phyloP scores from a whole-genome alignment of 768 basidiomycete species.

The Boletellus emodensis region DNA sequence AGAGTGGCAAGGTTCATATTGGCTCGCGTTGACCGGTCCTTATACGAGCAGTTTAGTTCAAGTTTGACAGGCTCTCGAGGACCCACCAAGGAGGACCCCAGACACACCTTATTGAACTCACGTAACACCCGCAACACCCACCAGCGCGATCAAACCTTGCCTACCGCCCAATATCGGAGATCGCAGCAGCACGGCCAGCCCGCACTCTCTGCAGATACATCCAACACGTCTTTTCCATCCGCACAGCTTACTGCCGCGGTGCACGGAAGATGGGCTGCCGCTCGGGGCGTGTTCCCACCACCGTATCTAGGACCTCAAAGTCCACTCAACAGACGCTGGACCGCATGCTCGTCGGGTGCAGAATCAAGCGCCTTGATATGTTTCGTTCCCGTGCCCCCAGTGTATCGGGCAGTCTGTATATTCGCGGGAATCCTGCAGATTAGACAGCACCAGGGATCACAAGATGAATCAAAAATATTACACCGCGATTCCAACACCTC shows the following conservation, averaged over 20 bases:
- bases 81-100: slow-evolving; percentile 26
- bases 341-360: neutral
- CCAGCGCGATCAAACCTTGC: slow-evolving; percentile 3
- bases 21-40: slow-evolving; percentile 52
- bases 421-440: slow-evolving; percentile 10
- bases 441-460: slow-evolving; percentile 5
- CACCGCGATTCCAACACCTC: slow-evolving; percentile 10
- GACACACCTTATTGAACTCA: slow-evolving; percentile 19
- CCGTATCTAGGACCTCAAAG: too few relatives aligned
- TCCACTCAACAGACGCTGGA: too few relatives aligned
- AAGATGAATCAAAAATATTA: slow-evolving; percentile 15
- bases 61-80: slow-evolving; percentile 23
- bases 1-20: slow-evolving; percentile 48
- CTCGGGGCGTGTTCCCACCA: neutral
- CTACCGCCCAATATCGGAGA: neutral
- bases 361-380: neutral
- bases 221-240: slow-evolving; percentile 5
- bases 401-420: neutral
- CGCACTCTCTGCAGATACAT: neutral
- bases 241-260: slow-evolving; percentile 1
- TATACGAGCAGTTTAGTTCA: slow-evolving; percentile 41
- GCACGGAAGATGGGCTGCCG: slow-evolving; percentile 4
- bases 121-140: slow-evolving; percentile 11
- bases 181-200: slow-evolving; percentile 6
- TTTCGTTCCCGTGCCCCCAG: neutral